These are phyloP conservation scores for Plantago ovata DNA, from an alignment of 257 asterid species.

Conservation along the genomic window DNA sequence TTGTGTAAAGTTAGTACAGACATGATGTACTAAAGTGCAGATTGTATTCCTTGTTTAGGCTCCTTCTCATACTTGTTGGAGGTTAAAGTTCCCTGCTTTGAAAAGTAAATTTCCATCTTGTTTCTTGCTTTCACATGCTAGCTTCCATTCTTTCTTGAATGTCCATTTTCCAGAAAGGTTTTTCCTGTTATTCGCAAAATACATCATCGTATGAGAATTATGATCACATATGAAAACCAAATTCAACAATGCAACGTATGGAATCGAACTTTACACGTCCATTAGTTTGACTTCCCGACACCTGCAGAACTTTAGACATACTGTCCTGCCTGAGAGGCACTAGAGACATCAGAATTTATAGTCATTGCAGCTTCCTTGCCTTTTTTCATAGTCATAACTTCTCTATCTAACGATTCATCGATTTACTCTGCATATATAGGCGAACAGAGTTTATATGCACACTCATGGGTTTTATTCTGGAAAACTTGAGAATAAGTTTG, in stretches of 20 bases:
- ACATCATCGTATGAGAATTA: not conserved
- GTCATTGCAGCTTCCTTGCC: constrained; percentile 59
- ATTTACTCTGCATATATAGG: constrained; percentile 38
- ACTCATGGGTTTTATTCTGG: not conserved
- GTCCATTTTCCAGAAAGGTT: constrained; percentile 66
- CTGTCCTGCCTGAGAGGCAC: constrained; percentile 10
- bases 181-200: constrained; percentile 34
- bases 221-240: not conserved
- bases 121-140: constrained; percentile 37
- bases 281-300: constrained; percentile 41
- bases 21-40: too few relatives aligned
- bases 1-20: not conserved
- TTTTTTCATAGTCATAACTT: constrained; percentile 58
- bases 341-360: constrained; percentile 26
- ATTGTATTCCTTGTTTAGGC: constrained; percentile 23
- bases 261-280: constrained; percentile 56
- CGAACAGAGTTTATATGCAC: not conserved
- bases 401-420: constrained; percentile 40
- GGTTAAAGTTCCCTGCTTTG: constrained; percentile 45
- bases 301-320: constrained; percentile 4
- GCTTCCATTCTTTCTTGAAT: constrained; percentile 38
- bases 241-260: too few relatives aligned
- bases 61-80: constrained; percentile 61
- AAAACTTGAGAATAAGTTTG: too few relatives aligned
- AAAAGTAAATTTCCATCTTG: constrained; percentile 46